Base-by-base conservation (phyloP, 768 basidiomycete species). In the Rhodotorula babjevae region DNA sequence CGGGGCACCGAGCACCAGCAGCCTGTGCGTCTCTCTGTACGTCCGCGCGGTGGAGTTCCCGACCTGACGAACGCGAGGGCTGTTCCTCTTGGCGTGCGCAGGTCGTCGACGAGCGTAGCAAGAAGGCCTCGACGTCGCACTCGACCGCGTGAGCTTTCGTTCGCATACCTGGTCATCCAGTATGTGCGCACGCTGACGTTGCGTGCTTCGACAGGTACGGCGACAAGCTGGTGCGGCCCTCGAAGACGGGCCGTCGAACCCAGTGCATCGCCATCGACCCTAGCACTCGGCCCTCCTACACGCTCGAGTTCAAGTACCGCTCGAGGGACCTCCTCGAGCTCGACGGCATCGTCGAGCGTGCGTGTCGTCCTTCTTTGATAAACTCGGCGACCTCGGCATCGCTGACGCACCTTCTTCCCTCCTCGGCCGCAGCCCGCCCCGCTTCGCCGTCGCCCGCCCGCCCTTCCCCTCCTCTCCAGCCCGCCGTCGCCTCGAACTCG, bases 231-330 rank as follows among this genome's bases (percentile, higher is more conserved):
- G n/a, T n/a, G n/a, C n/a, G n/a, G n/a, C n/a, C n/a, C n/a, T n/a
- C n/a, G n/a, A n/a, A n/a, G n/a, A n/a, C n/a, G n/a, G n/a, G n/a
- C n/a, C n/a, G n/a, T n/a, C n/a, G n/a, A n/a, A n/a, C n/a, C n/a
- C n/a, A n/a, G n/a, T n/a, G n/a, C n/a, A n/a, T n/a, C n/a, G n/a
- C n/a, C n/a, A 44, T 68, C 50, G 73, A 74, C 27, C 46, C 33
- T 7, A 27, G 31, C 58, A 12, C 33, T 27, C 21, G 3, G 25
- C 65, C 65, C 8, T 50, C 3, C 19, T 21, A 21, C 14, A 27
- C 25, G 8, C 67, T 74, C 52, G 69, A 67, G 36, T 67, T 74
- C 69, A 57, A 67, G 61, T 74, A 74, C 60, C 68, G 65, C 58
- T 65, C 62, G 8, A n/a, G 69, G 6, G 27, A 52, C 5, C 59